These are phyloP conservation scores for Pseudogymnoascus sp. DNA, from an alignment of 2,329 filamentous ascomycete genomes.

Conservation along the genomic window DNA sequence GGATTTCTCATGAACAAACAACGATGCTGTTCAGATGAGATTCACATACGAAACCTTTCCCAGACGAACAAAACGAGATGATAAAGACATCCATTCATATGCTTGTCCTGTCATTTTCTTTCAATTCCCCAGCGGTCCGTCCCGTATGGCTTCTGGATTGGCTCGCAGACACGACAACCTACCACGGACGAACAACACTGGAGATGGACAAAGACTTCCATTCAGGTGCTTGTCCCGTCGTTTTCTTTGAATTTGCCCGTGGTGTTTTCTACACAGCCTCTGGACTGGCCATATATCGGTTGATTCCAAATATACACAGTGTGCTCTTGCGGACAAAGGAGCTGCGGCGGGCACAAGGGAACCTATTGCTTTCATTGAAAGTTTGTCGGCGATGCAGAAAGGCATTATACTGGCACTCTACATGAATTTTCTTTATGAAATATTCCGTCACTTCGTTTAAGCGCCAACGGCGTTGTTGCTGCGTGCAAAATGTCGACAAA, in stretches of 20 bases:
- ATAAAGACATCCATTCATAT: slow-evolving; percentile 3
- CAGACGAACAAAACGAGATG: neutral
- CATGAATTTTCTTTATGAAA: neutral
- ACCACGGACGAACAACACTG: neutral
- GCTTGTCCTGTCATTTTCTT: neutral
- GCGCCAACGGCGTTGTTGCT: neutral
- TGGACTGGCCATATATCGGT: neutral
- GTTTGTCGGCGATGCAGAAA: neutral
- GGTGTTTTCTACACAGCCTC: neutral
- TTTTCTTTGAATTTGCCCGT: neutral
- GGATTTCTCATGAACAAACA: neutral
- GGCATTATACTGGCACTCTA: neutral
- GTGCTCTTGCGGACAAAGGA: neutral
- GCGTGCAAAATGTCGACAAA: neutral
- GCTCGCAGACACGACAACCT: neutral
- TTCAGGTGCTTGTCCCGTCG: too few species aligned
- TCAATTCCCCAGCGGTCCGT: neutral
- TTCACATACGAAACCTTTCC: slow-evolving; percentile 5
- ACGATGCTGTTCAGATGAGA: slow-evolving; percentile 1
- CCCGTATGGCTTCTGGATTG: neutral
- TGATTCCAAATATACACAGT: neutral
- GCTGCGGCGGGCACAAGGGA: neutral
- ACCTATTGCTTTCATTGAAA: neutral
- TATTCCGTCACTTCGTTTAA: neutral
- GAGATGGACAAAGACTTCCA: neutral